Conservation (phyloP, 768 basidiomycete species). For the Tricholoma hemisulphureum region DNA sequence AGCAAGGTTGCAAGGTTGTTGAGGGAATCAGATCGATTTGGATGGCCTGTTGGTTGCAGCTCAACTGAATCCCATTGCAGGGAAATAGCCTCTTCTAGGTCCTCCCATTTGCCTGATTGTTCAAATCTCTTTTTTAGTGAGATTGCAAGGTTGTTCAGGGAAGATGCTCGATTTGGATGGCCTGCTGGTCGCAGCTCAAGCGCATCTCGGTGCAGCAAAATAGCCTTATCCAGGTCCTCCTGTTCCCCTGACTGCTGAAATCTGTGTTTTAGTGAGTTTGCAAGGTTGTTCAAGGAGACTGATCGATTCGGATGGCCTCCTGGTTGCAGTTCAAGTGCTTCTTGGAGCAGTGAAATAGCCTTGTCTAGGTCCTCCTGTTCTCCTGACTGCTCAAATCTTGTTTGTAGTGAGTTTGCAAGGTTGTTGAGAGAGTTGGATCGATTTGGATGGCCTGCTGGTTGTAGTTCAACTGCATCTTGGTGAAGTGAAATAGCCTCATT, state of each 20-base stretch:
- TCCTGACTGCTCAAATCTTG: conserved; percentile 19
- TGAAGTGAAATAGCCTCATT: conserved; percentile 15
- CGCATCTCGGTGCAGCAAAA: conserved; percentile 23
- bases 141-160: conserved; percentile 26
- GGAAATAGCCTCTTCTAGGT: conserved; percentile 27
- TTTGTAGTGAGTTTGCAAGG: conserved; percentile 9
- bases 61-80: conserved; percentile 6
- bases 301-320: conserved; percentile 4
- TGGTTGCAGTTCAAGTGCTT: conserved; percentile 11
- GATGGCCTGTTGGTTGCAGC: conserved; percentile 16
- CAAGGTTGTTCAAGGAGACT: conserved; percentile 14
- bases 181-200: conserved; percentile 19
- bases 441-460: conserved; percentile 5
- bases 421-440: conserved; percentile 6
- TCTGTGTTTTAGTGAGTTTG: conserved; percentile 17
- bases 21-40: conserved; percentile 3
- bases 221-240: conserved; percentile 23
- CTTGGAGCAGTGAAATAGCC: conserved; percentile 15
- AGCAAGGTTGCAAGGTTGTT: conserved; percentile 10
- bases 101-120: conserved; percentile 17
- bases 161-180: conserved; percentile 15
- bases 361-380: conserved; percentile 15
- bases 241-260: conserved; percentile 24
- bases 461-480: conserved; percentile 5
- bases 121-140: conserved; percentile 27